Evolutionary conservation across 805 yeast species (phyloP).

Genomic region (Lachancea sp.): DNA sequence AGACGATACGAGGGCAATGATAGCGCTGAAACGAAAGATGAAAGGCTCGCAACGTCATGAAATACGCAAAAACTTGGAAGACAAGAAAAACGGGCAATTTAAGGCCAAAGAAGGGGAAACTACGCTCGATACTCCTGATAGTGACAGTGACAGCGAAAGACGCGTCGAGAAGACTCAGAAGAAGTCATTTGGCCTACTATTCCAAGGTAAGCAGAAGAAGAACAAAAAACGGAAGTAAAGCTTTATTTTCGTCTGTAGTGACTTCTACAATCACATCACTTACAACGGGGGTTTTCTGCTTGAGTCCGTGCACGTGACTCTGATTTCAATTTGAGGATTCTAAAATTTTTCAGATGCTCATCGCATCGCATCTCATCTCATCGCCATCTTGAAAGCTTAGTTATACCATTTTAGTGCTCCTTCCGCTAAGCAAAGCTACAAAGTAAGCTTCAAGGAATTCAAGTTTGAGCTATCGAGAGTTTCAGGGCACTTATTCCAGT

Average conservation of each 20-base stretch:
- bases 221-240: slow-evolving; percentile 3
- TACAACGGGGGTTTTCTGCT: too few species aligned
- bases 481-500: background rate
- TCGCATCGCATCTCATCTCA: slow-evolving; percentile 12
- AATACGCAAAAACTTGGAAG: background rate
- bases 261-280: too few species aligned
- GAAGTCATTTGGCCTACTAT: slow-evolving; percentile 25
- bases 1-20: slow-evolving; percentile 32
- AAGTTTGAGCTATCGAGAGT: background rate
- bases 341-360: slow-evolving; percentile 20
- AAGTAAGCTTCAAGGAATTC: background rate
- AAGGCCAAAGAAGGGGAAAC: background rate
- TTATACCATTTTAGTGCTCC: background rate
- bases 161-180: slow-evolving; percentile 16
- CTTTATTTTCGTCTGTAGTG: too few species aligned
- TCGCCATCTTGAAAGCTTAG: background rate
- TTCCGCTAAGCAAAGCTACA: background rate
- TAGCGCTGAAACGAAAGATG: slow-evolving; percentile 31
- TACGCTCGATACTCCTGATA: background rate
- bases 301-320: too few species aligned
- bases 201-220: slow-evolving; percentile 20
- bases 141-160: slow-evolving; percentile 17
- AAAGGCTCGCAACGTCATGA: slow-evolving; percentile 18
- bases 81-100: background rate
- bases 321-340: background rate